These are phyloP conservation scores for Papilionanthe hybrid DNA, from an alignment of 116 monocot species.

Conservation along the genomic window DNA sequence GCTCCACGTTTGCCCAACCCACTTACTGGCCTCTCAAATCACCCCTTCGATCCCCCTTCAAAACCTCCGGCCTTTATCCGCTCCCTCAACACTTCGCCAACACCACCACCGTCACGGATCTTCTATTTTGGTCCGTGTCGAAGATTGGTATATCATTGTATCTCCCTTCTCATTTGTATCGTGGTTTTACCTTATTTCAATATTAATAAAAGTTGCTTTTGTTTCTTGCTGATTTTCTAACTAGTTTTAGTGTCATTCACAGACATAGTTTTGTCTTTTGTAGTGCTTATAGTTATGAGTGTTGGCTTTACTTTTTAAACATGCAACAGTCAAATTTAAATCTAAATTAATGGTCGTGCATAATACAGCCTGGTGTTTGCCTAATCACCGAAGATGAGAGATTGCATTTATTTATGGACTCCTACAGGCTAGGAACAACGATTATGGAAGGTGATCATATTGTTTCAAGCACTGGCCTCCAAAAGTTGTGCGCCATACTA, in stretches of 20 bases:
- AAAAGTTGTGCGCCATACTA: not conserved
- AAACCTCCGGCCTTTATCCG: too few relatives aligned
- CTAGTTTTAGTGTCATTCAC: not conserved
- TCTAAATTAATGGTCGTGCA: not conserved
- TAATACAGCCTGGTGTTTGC: constrained; percentile 37
- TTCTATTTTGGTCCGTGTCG: too few relatives aligned
- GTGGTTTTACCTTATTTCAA: too few relatives aligned
- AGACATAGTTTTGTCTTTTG: not conserved
- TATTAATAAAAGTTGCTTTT: too few relatives aligned
- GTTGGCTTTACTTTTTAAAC: not conserved
- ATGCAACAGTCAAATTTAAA: not conserved
- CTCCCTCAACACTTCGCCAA: too few relatives aligned
- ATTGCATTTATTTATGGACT: constrained; percentile 46
- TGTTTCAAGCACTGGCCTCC: not conserved
- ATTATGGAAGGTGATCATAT: constrained; percentile 56
- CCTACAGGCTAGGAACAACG: constrained; percentile 56
- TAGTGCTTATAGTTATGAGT: not conserved
- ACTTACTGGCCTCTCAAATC: too few relatives aligned
- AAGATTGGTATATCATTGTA: too few relatives aligned
- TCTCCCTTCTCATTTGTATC: too few relatives aligned
- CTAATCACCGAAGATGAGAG: constrained; percentile 34
- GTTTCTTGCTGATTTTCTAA: too few relatives aligned
- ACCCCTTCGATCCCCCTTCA: too few relatives aligned
- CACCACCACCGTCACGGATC: too few relatives aligned
- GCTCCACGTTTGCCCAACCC: too few relatives aligned